Base-by-base conservation (phyloP, 345 rosid genomes). In the Syzygium oleosum region DNA sequence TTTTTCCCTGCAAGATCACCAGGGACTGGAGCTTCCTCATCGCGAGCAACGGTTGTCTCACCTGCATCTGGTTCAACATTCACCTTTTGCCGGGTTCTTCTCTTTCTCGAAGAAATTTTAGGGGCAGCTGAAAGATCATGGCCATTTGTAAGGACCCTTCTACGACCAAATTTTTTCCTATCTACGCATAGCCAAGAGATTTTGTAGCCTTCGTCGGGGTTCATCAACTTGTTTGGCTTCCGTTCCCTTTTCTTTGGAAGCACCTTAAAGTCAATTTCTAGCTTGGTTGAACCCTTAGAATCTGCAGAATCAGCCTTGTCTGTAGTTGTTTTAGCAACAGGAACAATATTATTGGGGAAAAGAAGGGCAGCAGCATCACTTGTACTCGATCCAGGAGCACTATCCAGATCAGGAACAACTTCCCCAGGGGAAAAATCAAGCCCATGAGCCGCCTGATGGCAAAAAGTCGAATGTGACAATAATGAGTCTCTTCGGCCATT, bases 141-240 rank as follows among this genome's bases (percentile, higher is more conserved):
- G 17, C 86, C 49, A 31, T 85, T 85, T 19, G 3, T 31, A 86
- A 80, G 84, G 79, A 89, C 93, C 90, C 85, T 91, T 89, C 87
- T 91, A 49, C 86, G 49, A 49, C 87, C 49, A 89, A 49, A 73
- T 19, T 73, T 73, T 73, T 91, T 91, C 87, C 90, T 91, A 85
- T 89, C 89, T 51, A 84, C 53, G 19, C 79, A 86, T 84, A 88
- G 65, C 97, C 94, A 93, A 88, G 93, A 88, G 86, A 90, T 93
- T 86, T 93, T 92, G 88, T 93, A 93, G 73, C 95, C 95, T 92
- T 96, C 97, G 77, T 90, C 96, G 51, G 96, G 91, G 88, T 91
- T 94, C 92, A 94, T 93, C 90, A 93, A 90, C 51, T 96, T 90
- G 90, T 92, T 97, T 77, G 93, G 97, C 91, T 91, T 93, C 87